phyloP scores from a whole-genome alignment of 352 stramenopile species.

The Thraustotheca clavata region DNA sequence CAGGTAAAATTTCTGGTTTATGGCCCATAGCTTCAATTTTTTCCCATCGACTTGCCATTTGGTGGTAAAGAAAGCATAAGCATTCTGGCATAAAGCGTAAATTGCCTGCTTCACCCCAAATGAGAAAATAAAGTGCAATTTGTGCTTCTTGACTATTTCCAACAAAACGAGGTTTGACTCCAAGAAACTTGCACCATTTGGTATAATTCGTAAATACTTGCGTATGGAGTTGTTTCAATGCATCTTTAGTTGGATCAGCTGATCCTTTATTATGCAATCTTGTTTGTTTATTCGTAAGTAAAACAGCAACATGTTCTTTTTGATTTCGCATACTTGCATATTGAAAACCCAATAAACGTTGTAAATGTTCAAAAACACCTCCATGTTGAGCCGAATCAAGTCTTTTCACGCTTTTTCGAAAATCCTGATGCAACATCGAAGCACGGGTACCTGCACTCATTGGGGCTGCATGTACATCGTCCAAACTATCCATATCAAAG shows the following conservation, averaged over 20 bases:
- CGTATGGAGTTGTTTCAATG: constrained; percentile 76
- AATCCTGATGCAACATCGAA: constrained; percentile 21
- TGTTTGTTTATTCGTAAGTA: constrained; percentile 79
- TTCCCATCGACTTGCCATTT: constrained; percentile 52
- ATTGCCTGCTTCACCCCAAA: constrained; percentile 81
- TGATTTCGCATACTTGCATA: constrained; percentile 62
- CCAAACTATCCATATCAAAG: constrained; percentile 44
- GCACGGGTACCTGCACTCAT: constrained; percentile 6
- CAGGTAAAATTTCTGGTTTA: constrained; percentile 13
- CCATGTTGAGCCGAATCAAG: constrained; percentile 15
- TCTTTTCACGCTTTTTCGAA: constrained; percentile 7
- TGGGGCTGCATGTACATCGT: constrained; percentile 8
- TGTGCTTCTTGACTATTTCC: constrained; percentile 42
- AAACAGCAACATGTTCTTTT: constrained; percentile 79
- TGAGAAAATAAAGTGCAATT: constrained; percentile 72
- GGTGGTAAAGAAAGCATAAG: constrained; percentile 83
- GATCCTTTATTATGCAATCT: constrained; percentile 37
- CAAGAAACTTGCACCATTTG: constrained; percentile 94
- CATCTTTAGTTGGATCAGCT: constrained; percentile 38
- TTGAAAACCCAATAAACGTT: constrained; percentile 79
- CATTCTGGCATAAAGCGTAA: constrained; percentile 86
- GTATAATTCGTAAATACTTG: constrained; percentile 92
- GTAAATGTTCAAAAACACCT: constrained; percentile 68
- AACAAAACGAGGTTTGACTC: constrained; percentile 76
- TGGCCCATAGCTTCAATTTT: constrained; percentile 47